Conservation (phyloP, 208 protist genomes). For the Acanthamoeba castellanii region DNA sequence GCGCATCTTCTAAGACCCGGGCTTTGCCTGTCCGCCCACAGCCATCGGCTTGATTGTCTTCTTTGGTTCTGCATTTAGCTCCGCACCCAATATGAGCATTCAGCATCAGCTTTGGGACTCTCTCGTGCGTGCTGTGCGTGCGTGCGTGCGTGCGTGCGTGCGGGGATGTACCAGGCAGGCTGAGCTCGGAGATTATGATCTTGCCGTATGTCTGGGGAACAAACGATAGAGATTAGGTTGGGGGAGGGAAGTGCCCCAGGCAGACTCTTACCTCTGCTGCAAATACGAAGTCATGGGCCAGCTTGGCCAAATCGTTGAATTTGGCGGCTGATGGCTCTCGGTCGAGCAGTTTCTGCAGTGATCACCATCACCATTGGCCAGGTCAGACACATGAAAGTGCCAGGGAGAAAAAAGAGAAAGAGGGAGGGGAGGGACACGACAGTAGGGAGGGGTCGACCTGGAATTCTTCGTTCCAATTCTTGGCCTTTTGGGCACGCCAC, state of each 20-base stretch:
- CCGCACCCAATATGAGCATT: not conserved
- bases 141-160: no score
- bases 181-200: conserved; percentile 56
- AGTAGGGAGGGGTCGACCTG: not conserved
- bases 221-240: conserved; percentile 25
- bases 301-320: not conserved
- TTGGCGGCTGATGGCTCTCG: conserved; percentile 9
- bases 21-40: conserved; percentile 42
- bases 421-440: not conserved
- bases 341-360: not conserved
- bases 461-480: conserved; percentile 41
- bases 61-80: conserved; percentile 8
- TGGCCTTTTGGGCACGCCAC: no score
- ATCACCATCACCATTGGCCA: no score
- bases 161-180: not conserved
- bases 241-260: no score
- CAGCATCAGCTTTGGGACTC: no score
- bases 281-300: conserved; percentile 58
- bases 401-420: not conserved
- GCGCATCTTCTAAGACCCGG: no score
- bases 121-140: no score
- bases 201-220: not conserved
- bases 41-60: conserved; percentile 71
- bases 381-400: not conserved
- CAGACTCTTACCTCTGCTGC: no score